Evolutionary conservation across 208 protist species (phyloP), one percentile per base, ranked within the genome.

Genomic region (Acanthamoeba castellanii): DNA sequence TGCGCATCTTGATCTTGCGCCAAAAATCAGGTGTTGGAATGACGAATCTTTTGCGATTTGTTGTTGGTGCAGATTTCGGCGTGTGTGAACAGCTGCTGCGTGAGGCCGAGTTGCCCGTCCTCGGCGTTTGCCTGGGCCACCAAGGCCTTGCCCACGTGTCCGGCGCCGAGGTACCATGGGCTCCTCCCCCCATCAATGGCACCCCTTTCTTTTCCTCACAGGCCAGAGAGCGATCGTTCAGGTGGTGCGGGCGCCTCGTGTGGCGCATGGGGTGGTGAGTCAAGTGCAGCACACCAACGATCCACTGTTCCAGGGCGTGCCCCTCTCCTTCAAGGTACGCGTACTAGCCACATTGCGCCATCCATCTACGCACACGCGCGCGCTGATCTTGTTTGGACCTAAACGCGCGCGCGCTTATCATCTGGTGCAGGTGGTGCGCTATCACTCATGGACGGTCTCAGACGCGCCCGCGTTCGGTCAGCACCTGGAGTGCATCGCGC

Each of bases 91-190:
- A 87, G 14, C 47, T 97, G 32, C 45, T 97, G 25, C 27, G n/a
- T 1, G 30, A n/a, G 25, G 8, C 3, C 20, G 42, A 78, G 9
- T 0, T 96, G 7, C 96, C 97, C 20, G 55, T 98, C n/a, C 94
- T 98, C 32, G 97, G 97, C 47, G 96, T 98, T 14, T 98, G 97
- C 82, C 96, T 98, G n/a, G 97, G 97, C 20, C 96, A 96, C 82
- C 96, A 97, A 96, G 97, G 97, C 30, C 22, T 98, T 22, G 96
- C 90, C 42, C 42, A 45, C 20, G 34, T 74, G 25, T 96, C 87
- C 85, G 97, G 97, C 20, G 90, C n/a, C 13, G 42, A 90, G 16
- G 96, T 98, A n/a, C 27, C n/a, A 14, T 2, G 30, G 16, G 37
- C 37, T 37, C 37, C 37, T 37, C 37, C 37, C 37, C 3, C 37